A percentile compares a stretch with the other conserved stretches of the same genome.
Conservation (phyloP, 805 yeast species). For the Sungouiella thailandica region DNA sequence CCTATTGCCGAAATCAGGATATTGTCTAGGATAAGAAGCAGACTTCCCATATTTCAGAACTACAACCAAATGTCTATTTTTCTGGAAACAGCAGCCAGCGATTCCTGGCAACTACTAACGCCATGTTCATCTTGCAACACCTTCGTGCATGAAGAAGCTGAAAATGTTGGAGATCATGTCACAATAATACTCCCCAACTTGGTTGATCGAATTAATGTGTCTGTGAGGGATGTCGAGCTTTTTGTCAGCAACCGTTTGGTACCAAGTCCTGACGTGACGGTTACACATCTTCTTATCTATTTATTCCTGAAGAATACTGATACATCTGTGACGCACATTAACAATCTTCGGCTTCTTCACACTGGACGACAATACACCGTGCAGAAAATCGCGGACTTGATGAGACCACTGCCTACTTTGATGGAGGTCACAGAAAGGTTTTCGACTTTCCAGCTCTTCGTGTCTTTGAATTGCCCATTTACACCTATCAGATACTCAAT, state of each 20-base stretch:
- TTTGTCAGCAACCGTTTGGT: conserved; percentile 4
- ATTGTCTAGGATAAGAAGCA: too few relatives aligned
- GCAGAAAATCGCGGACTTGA: conserved; percentile 7
- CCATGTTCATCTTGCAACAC: conserved; percentile 14
- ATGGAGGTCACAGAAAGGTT: conserved; percentile 4
- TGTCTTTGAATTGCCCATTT: not conserved
- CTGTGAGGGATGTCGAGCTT: conserved; percentile 4
- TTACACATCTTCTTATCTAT: conserved; percentile 11
- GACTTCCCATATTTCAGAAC: too few relatives aligned
- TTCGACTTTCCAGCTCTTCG: conserved; percentile 12
- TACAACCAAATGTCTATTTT: too few relatives aligned
- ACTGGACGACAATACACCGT: conserved; percentile 10
- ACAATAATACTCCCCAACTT: conserved; percentile 12
- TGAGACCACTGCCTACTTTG: conserved; percentile 4
- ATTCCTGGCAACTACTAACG: conserved; percentile 1
- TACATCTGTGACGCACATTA: conserved; percentile 5
- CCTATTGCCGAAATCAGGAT: too few relatives aligned
- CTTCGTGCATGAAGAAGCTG: too few relatives aligned
- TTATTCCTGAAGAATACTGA: conserved; percentile 5
- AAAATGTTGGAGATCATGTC: too few relatives aligned
- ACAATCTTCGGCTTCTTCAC: conserved; percentile 12
- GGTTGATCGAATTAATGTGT: conserved; percentile 6
- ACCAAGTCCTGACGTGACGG: not conserved
- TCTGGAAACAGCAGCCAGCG: too few relatives aligned
- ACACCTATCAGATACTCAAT: conserved; percentile 2